Evolutionary conservation across 495 filamentous ascomycete species (phyloP).

Genomic region (Xylaria venustula): DNA sequence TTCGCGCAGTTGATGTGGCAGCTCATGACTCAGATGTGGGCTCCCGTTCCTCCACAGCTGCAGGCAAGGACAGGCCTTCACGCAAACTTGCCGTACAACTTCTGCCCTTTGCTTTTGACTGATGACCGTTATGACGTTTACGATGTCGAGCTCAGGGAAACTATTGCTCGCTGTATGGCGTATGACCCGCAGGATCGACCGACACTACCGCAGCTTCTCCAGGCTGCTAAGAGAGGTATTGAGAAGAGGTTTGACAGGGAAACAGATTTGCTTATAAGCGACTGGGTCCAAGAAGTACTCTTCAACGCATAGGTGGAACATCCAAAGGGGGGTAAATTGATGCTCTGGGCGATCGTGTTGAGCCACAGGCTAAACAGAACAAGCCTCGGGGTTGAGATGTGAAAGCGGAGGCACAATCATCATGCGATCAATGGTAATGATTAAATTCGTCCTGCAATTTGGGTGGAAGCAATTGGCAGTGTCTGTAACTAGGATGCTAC

Average conservation of each 20-base stretch:
- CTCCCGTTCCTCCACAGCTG: not conserved
- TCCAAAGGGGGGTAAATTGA: too few relatives aligned
- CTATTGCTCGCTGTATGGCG: slow-evolving; percentile 15
- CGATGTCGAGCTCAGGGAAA: slow-evolving; percentile 8
- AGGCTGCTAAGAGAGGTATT: not conserved
- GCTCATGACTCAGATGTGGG: slow-evolving; percentile 9
- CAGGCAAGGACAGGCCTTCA: not conserved
- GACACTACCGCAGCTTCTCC: not conserved
- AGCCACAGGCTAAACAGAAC: too few relatives aligned
- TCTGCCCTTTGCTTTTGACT: slow-evolving; percentile 3
- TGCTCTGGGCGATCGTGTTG: too few relatives aligned
- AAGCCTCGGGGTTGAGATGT: too few relatives aligned
- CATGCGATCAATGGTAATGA: too few relatives aligned
- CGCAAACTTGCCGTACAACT: not conserved
- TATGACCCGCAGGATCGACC: slow-evolving; percentile 14
- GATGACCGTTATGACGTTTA: too few relatives aligned
- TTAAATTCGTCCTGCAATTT: too few relatives aligned
- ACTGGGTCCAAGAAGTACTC: slow-evolving; percentile 12
- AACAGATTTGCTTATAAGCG: not conserved
- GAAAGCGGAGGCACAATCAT: too few relatives aligned
- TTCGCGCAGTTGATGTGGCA: slow-evolving; percentile 17
- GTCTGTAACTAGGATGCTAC: too few relatives aligned
- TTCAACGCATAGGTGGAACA: not conserved
- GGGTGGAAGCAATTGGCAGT: too few relatives aligned
- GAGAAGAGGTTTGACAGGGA: not conserved